Evolutionary conservation across 2,329 filamentous ascomycete genomes (phyloP).

Genomic region (Nigrospora sphaerica): DNA sequence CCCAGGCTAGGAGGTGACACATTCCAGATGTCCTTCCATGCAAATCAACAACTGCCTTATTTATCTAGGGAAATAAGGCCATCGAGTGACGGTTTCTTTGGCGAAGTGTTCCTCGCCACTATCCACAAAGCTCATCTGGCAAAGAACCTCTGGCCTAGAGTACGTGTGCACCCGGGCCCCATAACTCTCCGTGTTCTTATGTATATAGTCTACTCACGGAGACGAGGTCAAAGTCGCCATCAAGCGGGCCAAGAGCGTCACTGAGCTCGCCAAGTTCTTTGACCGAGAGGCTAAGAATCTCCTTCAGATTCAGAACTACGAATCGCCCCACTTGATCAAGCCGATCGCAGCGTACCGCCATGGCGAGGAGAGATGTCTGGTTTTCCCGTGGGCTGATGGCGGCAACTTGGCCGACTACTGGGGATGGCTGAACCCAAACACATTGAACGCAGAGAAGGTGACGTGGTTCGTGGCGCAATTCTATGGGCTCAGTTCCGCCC

Average conservation of each 20-base stretch:
- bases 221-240: no score
- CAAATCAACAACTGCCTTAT: not conserved
- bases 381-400: conserved; percentile 6
- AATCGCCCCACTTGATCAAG: conserved; percentile 2
- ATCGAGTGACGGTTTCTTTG: not conserved
- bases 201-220: no score
- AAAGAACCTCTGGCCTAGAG: not conserved
- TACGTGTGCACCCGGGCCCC: no score
- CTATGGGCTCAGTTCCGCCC: not conserved
- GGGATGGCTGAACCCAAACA: not conserved
- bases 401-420: conserved; percentile 3
- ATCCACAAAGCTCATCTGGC: not conserved
- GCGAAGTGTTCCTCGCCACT: not conserved
- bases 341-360: conserved; percentile 4
- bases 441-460: not conserved
- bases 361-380: conserved; percentile 1
- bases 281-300: not conserved
- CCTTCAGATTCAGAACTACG: not conserved
- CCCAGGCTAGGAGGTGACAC: not conserved
- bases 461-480: conserved; percentile 2
- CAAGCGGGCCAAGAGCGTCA: not conserved
- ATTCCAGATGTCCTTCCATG: not conserved
- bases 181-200: no score
- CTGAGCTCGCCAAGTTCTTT: not conserved
- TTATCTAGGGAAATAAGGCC: not conserved